Conservation (phyloP, 179 eudicot species). For the Dionaea muscipula region DNA sequence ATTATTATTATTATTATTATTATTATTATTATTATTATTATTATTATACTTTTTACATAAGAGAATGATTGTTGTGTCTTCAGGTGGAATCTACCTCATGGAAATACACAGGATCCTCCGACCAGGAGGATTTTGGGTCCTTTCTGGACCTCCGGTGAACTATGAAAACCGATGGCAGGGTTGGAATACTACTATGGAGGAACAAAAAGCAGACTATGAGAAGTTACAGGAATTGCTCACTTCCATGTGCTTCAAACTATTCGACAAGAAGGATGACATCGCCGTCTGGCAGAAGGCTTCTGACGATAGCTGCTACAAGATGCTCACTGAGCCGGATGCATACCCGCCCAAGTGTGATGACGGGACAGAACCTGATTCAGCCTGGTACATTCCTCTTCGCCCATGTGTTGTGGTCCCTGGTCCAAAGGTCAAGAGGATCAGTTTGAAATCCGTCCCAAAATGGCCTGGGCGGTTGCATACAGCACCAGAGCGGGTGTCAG, state of each 20-base stretch:
- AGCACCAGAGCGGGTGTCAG: constrained; percentile 51
- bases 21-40: too few species aligned
- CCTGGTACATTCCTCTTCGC: constrained; percentile 81
- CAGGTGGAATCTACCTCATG: constrained; percentile 84
- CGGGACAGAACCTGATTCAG: constrained; percentile 63
- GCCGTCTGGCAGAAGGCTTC: constrained; percentile 76
- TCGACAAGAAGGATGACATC: constrained; percentile 61
- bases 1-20: too few species aligned
- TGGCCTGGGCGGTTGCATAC: constrained; percentile 55
- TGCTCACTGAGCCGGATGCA: constrained; percentile 42
- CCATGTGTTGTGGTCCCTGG: constrained; percentile 64
- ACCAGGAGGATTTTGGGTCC: constrained; percentile 95
- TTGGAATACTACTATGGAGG: constrained; percentile 79
- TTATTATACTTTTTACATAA: background rate
- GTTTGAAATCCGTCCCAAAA: constrained; percentile 37
- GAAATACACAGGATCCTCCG: constrained; percentile 85
- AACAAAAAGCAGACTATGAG: constrained; percentile 52
- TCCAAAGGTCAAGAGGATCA: constrained; percentile 38
- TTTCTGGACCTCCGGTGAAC: constrained; percentile 97
- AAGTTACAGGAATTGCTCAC: constrained; percentile 52
- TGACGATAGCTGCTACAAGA: constrained; percentile 48
- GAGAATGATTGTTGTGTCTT: background rate
- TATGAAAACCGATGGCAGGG: constrained; percentile 68
- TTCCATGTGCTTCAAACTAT: constrained; percentile 67
- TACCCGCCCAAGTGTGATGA: constrained; percentile 84